Conservation (phyloP, 2,329 filamentous ascomycete species). For the Trichothecium sympodiale region DNA sequence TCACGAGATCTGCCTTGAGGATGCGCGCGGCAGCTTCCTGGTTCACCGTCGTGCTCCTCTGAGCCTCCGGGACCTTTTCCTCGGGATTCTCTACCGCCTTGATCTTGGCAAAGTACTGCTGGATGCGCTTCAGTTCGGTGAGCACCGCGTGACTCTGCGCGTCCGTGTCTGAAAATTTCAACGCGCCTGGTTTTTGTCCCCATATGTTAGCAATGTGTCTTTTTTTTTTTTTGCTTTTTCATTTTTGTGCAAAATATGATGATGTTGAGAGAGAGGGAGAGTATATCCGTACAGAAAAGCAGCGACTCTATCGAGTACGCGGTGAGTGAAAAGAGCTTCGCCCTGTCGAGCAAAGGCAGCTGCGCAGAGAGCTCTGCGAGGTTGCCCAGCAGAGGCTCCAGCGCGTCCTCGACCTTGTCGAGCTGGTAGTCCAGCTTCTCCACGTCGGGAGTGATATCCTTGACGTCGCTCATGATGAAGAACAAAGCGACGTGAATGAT, state of each 20-base stretch:
- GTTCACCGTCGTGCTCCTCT: conserved; percentile 47
- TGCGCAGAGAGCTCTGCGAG: conserved; percentile 62
- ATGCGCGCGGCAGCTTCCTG: conserved; percentile 72
- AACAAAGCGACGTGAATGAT: no score
- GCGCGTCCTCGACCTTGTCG: conserved; percentile 62
- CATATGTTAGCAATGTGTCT: no score
- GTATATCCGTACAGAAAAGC: conserved; percentile 59
- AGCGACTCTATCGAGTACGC: conserved; percentile 87
- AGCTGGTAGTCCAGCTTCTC: conserved; percentile 68
- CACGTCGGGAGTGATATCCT: conserved; percentile 55
- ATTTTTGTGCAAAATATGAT: conserved; percentile 1
- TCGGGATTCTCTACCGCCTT: conserved; percentile 34
- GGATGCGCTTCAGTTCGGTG: conserved; percentile 74
- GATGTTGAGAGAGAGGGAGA: background rate
- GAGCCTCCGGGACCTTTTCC: conserved; percentile 6
- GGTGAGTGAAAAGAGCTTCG: conserved; percentile 81
- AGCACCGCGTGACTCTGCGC: conserved; percentile 80
- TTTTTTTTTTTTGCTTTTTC: background rate
- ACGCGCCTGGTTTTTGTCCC: conserved; percentile 41
- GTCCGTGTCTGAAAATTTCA: conserved; percentile 69
- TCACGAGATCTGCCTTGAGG: conserved; percentile 68
- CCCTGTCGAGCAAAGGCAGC: conserved; percentile 85
- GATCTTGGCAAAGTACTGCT: conserved; percentile 89
- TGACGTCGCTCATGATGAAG: conserved; percentile 28
- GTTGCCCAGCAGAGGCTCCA: conserved; percentile 61